Evolutionary conservation across 225 moss, liverwort and hornwort species (phyloP).

Genomic region (Pleurozium schreberi): DNA sequence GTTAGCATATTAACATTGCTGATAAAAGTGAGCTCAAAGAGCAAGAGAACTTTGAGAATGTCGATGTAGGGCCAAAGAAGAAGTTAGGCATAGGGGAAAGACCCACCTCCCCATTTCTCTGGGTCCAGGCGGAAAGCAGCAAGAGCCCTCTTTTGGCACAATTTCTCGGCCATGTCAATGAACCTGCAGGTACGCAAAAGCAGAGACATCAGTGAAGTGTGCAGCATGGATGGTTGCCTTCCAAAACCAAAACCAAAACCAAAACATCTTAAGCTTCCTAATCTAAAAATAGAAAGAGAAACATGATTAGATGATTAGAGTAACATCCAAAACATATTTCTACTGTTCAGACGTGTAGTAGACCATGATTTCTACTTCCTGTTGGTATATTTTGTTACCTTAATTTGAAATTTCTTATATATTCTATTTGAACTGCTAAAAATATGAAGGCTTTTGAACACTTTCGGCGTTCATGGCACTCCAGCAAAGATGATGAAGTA

Average conservation of each 20-base stretch:
- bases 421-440: not conserved
- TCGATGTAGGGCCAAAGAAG: not conserved
- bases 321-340: not conserved
- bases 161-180: slow-evolving; percentile 90
- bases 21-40: not conserved
- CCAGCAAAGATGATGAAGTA: not conserved
- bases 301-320: not conserved
- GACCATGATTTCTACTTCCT: not conserved
- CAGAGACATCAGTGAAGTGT: not conserved
- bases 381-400: not conserved
- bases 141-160: slow-evolving; percentile 86
- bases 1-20: not conserved
- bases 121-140: slow-evolving; percentile 81
- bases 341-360: not conserved
- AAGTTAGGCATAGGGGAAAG: not conserved
- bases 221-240: not conserved
- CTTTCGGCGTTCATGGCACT: no score
- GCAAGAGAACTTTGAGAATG: not conserved
- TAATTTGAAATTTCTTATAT: not conserved
- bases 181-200: slow-evolving; percentile 22
- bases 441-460: not conserved
- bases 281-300: not conserved
- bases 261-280: not conserved
- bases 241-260: not conserved
- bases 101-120: slow-evolving; percentile 84